Evolutionary conservation across 140 eudicot species (phyloP).

Genomic region (Cichorium intybus): DNA sequence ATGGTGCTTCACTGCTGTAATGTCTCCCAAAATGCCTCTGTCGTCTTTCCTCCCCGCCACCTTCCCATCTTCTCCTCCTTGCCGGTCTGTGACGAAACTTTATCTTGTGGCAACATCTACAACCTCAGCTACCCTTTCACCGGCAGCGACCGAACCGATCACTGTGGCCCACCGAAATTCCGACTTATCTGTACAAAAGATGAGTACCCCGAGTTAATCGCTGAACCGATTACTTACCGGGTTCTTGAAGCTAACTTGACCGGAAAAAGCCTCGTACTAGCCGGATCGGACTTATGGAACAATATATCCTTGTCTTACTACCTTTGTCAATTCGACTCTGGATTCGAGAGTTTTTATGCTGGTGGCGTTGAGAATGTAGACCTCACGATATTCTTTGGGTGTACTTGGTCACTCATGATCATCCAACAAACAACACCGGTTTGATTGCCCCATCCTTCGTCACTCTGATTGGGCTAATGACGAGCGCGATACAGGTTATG

Average conservation of each 20-base stretch:
- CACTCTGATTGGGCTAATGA: too few relatives aligned
- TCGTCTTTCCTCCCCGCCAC: slow-evolving; percentile 6
- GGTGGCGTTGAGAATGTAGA: slow-evolving; percentile 25
- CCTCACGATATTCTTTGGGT: slow-evolving; percentile 52
- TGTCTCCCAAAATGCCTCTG: slow-evolving; percentile 24
- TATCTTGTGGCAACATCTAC: slow-evolving; percentile 54
- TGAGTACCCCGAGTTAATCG: slow-evolving; percentile 32
- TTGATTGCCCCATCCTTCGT: too few relatives aligned
- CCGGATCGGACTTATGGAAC: slow-evolving; percentile 46
- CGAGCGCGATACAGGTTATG: too few relatives aligned
- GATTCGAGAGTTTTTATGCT: slow-evolving; percentile 33
- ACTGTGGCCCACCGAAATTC: slow-evolving; percentile 71
- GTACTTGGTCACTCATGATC: slow-evolving; percentile 30
- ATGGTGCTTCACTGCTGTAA: slow-evolving; percentile 18
- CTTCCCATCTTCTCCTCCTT: slow-evolving; percentile 16
- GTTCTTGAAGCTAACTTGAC: slow-evolving; percentile 41
- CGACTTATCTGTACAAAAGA: slow-evolving; percentile 43
- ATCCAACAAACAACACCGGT: slow-evolving; percentile 27
- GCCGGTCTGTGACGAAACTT: slow-evolving; percentile 41
- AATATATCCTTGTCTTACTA: slow-evolving; percentile 49
- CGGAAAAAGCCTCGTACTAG: slow-evolving; percentile 33
- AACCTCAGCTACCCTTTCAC: slow-evolving; percentile 62
- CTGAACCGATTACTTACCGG: slow-evolving; percentile 36
- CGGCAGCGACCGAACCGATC: slow-evolving; percentile 49
- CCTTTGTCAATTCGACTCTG: slow-evolving; percentile 38